Evolutionary conservation across 2,329 filamentous ascomycete species (phyloP).

Genomic region (Phialophora expanda): DNA sequence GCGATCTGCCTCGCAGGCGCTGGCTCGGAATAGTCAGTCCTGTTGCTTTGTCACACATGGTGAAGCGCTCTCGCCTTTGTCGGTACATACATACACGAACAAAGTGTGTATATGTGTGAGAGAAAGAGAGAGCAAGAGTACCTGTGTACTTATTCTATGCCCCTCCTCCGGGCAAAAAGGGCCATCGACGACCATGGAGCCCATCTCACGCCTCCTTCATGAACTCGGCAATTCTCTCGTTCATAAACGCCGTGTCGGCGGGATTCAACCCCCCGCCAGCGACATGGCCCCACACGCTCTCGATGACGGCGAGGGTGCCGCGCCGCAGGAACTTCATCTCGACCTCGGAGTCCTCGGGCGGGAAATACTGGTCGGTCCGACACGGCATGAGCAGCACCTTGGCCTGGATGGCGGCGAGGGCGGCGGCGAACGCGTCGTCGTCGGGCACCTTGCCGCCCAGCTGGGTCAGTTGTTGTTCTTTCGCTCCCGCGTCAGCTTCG

Average conservation of each 20-base stretch:
- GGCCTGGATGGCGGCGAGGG: constrained; percentile 39
- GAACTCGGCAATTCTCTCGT: constrained; percentile 39
- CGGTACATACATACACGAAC: no score
- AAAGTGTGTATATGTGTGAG: no score
- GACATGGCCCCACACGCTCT: constrained; percentile 44
- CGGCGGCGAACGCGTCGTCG: constrained; percentile 33
- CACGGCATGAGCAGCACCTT: constrained; percentile 47
- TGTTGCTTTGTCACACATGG: background rate
- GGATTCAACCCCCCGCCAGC: constrained; percentile 42
- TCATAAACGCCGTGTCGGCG: constrained; percentile 42
- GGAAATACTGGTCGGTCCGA: constrained; percentile 48
- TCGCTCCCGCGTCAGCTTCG: no score
- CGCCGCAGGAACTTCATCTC: constrained; percentile 37
- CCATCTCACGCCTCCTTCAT: constrained; percentile 26
- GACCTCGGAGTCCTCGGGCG: constrained; percentile 41
- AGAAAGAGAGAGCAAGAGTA: no score
- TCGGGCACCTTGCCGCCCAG: constrained; percentile 30
- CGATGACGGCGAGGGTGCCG: constrained; percentile 41
- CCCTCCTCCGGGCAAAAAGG: no score
- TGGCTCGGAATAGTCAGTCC: background rate
- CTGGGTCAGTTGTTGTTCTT: constrained; percentile 14
- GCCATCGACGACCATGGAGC: no score
- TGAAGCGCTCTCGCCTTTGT: no score
- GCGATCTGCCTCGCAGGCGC: background rate
- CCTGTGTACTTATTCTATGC: no score